These are phyloP conservation scores for Hypoxylon intermedium DNA, from an alignment of 495 filamentous ascomycete species.

Conservation along the genomic window DNA sequence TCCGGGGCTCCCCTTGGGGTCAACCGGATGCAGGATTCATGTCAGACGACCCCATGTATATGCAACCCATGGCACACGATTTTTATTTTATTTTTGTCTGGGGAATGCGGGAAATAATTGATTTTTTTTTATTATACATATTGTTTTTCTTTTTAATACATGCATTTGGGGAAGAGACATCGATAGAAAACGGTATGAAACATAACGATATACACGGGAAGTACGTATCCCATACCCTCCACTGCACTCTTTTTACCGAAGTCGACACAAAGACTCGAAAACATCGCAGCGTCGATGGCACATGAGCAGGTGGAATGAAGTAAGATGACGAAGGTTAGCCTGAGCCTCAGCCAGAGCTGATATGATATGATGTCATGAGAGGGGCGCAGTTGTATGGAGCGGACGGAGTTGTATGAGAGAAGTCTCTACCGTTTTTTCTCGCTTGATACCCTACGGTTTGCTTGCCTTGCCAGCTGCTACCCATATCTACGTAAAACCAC, in stretches of 20 bases:
- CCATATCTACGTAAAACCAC: background rate
- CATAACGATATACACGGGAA: no score
- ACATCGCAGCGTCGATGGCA: background rate
- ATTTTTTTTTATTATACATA: constrained; percentile 14
- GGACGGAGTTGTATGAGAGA: constrained; percentile 5
- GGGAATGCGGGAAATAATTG: constrained; percentile 41
- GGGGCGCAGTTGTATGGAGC: constrained; percentile 1
- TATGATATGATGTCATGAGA: constrained; percentile 1
- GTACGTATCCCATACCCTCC: constrained; percentile 3
- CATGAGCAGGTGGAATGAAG: background rate
- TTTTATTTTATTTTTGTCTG: constrained; percentile 25
- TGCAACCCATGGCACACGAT: constrained; percentile 31
- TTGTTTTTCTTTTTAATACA: constrained; percentile 6
- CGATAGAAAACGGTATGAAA: background rate
- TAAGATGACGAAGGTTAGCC: background rate
- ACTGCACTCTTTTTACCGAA: background rate
- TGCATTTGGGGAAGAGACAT: constrained; percentile 8
- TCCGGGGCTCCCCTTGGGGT: constrained; percentile 38
- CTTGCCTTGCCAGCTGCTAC: background rate
- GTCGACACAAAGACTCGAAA: background rate
- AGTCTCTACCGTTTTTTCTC: constrained; percentile 11
- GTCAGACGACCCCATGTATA: constrained; percentile 39
- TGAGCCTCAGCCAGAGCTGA: background rate
- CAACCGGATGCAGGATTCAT: constrained; percentile 38
- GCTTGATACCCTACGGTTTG: constrained; percentile 22